These are phyloP conservation scores for Mollisia scopiformis DNA, from an alignment of 2,329 filamentous ascomycete genomes.

Conservation along the genomic window DNA sequence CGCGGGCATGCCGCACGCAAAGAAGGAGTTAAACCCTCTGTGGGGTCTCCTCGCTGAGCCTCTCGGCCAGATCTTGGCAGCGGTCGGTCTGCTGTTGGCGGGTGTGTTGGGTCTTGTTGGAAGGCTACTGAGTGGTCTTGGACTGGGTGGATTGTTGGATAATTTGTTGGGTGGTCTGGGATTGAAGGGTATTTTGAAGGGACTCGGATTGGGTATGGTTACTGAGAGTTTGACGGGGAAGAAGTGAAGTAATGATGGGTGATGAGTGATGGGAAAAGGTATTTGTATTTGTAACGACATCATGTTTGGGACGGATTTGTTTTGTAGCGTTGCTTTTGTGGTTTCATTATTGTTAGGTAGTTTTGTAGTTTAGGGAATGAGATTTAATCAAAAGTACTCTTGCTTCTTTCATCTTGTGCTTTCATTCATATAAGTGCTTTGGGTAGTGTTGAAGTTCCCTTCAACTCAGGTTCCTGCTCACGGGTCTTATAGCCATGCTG, in stretches of 20 bases:
- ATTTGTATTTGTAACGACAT: neutral
- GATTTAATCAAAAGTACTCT: neutral
- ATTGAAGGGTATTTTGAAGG: constrained; percentile 73
- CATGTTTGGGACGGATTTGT: neutral
- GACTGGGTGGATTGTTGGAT: constrained; percentile 80
- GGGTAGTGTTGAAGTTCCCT: no score
- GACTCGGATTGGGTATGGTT: constrained; percentile 65
- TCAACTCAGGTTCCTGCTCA: no score
- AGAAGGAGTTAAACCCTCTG: constrained; percentile 92
- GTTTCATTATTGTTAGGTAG: neutral
- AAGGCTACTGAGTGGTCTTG: constrained; percentile 72
- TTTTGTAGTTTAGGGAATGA: neutral
- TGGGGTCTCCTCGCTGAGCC: constrained; percentile 81
- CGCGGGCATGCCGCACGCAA: constrained; percentile 88
- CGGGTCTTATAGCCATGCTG: no score
- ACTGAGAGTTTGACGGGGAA: constrained; percentile 49
- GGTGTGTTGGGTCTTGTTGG: constrained; percentile 87
- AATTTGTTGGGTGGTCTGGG: constrained; percentile 77
- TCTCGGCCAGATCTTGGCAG: constrained; percentile 88
- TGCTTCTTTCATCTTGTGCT: neutral
- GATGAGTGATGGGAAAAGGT: neutral
- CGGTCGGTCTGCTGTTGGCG: constrained; percentile 79
- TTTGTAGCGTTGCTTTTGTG: neutral
- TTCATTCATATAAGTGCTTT: no score
- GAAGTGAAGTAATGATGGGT: constrained; percentile 37